These are phyloP conservation scores for Dipteronia sinensis DNA, from an alignment of 345 rosid genomes.

Conservation along the genomic window DNA sequence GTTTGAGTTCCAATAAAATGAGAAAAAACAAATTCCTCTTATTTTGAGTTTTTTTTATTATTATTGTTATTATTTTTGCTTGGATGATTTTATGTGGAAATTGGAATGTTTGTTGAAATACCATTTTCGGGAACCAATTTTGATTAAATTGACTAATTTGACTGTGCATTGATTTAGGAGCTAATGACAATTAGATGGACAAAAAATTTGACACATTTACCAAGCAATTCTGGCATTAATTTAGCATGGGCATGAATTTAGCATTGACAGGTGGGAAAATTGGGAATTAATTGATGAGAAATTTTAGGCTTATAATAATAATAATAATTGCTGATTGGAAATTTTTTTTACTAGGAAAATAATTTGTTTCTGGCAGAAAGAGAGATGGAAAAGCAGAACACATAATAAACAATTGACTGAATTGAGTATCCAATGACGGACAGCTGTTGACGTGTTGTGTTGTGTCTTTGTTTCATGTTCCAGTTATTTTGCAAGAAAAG, in stretches of 20 bases:
- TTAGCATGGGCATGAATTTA: constrained; percentile 5
- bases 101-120: constrained; percentile 3
- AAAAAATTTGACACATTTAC: background rate
- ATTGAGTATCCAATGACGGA: background rate
- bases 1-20: constrained; percentile 1
- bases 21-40: constrained; percentile 11
- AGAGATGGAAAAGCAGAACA: background rate
- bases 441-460: constrained; percentile 11
- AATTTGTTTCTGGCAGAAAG: background rate
- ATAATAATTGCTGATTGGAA: background rate
- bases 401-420: background rate
- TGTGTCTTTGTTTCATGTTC: background rate
- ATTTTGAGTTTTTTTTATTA: background rate
- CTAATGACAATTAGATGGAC: background rate
- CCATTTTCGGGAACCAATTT: background rate
- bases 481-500: background rate
- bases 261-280: constrained; percentile 11
- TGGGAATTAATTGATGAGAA: background rate
- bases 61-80: background rate
- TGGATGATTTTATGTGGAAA: background rate
- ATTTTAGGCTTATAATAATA: background rate
- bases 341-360: background rate
- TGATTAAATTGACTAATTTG: background rate
- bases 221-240: constrained; percentile 4
- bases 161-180: background rate